These are phyloP conservation scores for Cokeromyces recurvatus DNA, from an alignment of 371 early-diverging fungal genomes.

Conservation along the genomic window DNA sequence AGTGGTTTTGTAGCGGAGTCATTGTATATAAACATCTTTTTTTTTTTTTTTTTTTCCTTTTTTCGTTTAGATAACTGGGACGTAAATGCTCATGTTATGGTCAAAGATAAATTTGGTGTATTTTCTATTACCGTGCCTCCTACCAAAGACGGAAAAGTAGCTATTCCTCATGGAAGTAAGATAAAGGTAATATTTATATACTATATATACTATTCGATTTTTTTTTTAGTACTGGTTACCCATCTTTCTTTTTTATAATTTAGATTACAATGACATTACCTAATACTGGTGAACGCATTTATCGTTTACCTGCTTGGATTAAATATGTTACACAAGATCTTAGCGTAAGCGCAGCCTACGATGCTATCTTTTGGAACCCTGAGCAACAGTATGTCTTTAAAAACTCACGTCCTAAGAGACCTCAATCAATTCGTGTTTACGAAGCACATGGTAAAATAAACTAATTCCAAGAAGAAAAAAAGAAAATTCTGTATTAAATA, in stretches of 20 bases:
- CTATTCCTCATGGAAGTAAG: slow-evolving; percentile 83
- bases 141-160: slow-evolving; percentile 48
- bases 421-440: slow-evolving; percentile 74
- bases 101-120: slow-evolving; percentile 71
- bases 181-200: slow-evolving; percentile 90
- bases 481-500: too few relatives aligned
- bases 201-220: too few relatives aligned
- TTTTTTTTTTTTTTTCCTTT: not conserved
- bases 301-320: slow-evolving; percentile 91
- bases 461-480: too few relatives aligned
- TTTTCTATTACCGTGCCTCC: slow-evolving; percentile 67
- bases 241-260: not conserved
- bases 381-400: slow-evolving; percentile 67
- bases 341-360: slow-evolving; percentile 73
- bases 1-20: too few relatives aligned
- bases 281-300: slow-evolving; percentile 70
- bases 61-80: slow-evolving; percentile 77
- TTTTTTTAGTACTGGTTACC: too few relatives aligned
- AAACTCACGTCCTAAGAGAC: slow-evolving; percentile 64
- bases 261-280: slow-evolving; percentile 73
- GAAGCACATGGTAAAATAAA: slow-evolving; percentile 81
- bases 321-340: slow-evolving; percentile 84
- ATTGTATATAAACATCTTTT: too few relatives aligned
- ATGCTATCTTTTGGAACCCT: slow-evolving; percentile 94
- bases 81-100: slow-evolving; percentile 70